Percentiles rank a stretch among this genome's conserved stretches.
phyloP scores from a whole-genome alignment of 1,284 basidiomycete species.

The Boletus sp. region DNA sequence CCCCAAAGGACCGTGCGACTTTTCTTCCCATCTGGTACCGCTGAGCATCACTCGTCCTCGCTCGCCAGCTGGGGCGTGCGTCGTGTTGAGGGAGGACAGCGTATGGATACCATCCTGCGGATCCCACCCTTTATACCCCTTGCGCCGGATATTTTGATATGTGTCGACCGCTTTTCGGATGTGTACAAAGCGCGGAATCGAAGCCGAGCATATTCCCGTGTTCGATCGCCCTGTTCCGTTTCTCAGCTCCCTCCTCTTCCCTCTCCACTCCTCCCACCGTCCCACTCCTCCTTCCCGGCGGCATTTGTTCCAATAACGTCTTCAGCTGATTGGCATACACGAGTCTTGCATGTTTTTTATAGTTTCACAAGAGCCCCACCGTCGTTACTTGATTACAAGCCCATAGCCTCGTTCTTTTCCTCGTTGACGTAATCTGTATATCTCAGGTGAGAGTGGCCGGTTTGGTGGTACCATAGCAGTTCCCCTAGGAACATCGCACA shows the following conservation, averaged over 20 bases:
- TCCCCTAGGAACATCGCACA: no score
- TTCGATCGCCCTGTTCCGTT: slow-evolving; percentile 19
- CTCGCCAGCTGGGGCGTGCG: neutral
- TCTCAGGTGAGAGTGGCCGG: no score
- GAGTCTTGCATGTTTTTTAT: neutral
- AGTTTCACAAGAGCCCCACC: no score
- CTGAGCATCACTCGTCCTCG: neutral
- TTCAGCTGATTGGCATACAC: no score
- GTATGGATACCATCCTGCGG: slow-evolving; percentile 3
- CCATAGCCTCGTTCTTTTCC: neutral
- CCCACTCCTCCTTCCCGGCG: no score
- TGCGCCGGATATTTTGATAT: slow-evolving; percentile 20
- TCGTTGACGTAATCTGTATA: slow-evolving; percentile 5
- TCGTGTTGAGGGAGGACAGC: neutral
- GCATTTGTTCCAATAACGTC: no score
- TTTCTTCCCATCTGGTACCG: slow-evolving; percentile 21
- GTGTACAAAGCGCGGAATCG: slow-evolving; percentile 22
- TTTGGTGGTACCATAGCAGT: no score
- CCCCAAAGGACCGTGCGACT: slow-evolving; percentile 25
- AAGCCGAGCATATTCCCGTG: slow-evolving; percentile 25
- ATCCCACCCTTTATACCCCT: slow-evolving; percentile 21
- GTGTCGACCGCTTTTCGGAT: slow-evolving; percentile 21
- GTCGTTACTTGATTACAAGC: neutral
- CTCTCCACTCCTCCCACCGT: neutral
- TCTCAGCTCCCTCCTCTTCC: slow-evolving; percentile 9